Conservation (phyloP, 176 grass and related monocot species). For the Oryza meridionalis region DNA sequence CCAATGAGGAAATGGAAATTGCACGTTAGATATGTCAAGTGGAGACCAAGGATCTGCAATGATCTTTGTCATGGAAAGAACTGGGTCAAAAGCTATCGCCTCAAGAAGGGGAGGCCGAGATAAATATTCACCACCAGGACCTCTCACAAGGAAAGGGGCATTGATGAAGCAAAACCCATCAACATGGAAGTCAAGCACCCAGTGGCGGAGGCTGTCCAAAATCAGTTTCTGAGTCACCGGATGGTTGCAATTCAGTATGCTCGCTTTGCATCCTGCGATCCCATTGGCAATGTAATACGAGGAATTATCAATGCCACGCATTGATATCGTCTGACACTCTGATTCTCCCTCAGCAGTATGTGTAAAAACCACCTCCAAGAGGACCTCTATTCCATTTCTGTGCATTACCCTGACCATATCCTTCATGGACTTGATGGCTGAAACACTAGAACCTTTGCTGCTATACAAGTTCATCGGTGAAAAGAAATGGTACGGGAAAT, state of each 20-base stretch:
- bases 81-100: conserved; percentile 85
- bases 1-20: conserved; percentile 92
- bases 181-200: conserved; percentile 92
- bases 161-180: conserved; percentile 97
- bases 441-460: conserved; percentile 33
- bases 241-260: conserved; percentile 69
- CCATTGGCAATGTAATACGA: conserved; percentile 66
- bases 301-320: conserved; percentile 75
- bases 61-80: conserved; percentile 89
- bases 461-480: conserved; percentile 55
- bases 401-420: conserved; percentile 93
- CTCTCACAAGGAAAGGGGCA: conserved; percentile 72
- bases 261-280: conserved; percentile 37
- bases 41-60: conserved; percentile 90
- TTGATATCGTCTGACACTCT: conserved; percentile 60
- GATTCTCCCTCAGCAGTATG: conserved; percentile 71
- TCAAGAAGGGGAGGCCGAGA: conserved; percentile 77
- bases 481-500: conserved; percentile 93
- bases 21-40: conserved; percentile 56
- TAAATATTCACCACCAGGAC: conserved; percentile 53
- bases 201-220: conserved; percentile 93
- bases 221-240: conserved; percentile 75
- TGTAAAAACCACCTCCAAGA: conserved; percentile 80
- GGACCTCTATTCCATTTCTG: conserved; percentile 76
- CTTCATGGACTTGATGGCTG: conserved; percentile 76